Conservation (phyloP, 768 basidiomycete genomes). For the Rhizopogon vulgaris region DNA sequence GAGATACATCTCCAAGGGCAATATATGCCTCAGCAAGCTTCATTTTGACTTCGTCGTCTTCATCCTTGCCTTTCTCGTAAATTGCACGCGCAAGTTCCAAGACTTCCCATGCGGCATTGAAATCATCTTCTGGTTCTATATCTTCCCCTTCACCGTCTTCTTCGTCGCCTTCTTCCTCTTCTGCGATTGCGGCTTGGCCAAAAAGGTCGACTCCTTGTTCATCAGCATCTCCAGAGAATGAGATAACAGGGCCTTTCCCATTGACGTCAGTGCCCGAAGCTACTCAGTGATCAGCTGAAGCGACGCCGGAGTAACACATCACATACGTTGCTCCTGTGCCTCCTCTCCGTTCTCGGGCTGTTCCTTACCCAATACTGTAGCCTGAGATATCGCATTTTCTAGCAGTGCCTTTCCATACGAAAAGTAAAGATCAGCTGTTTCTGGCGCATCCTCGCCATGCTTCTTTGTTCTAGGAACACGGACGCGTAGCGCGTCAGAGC, state of each 20-base stretch:
- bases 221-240: slow-evolving; percentile 77
- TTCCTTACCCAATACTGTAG: slow-evolving; percentile 85
- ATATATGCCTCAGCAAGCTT: slow-evolving; percentile 91
- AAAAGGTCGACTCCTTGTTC: slow-evolving; percentile 63
- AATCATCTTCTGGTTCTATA: slow-evolving; percentile 90
- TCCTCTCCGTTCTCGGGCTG: slow-evolving; percentile 51
- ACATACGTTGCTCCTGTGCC: slow-evolving; percentile 35
- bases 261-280: slow-evolving; percentile 29
- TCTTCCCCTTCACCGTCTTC: slow-evolving; percentile 61
- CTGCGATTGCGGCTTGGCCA: slow-evolving; percentile 47
- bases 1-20: slow-evolving; percentile 89
- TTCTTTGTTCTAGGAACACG: slow-evolving; percentile 52
- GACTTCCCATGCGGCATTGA: slow-evolving; percentile 96
- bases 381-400: slow-evolving; percentile 86
- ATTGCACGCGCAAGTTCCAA: slow-evolving; percentile 91
- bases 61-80: slow-evolving; percentile 61
- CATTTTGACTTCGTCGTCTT: slow-evolving; percentile 58
- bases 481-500: slow-evolving; percentile 10
- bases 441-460: slow-evolving; percentile 74
- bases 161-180: slow-evolving; percentile 45
- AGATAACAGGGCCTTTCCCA: slow-evolving; percentile 55
- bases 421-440: slow-evolving; percentile 84
- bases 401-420: slow-evolving; percentile 89
- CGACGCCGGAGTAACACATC: not conserved
- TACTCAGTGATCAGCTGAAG: slow-evolving; percentile 8